phyloP scores from a whole-genome alignment of 164 flowering plant species.

The Litsea cubeba region DNA sequence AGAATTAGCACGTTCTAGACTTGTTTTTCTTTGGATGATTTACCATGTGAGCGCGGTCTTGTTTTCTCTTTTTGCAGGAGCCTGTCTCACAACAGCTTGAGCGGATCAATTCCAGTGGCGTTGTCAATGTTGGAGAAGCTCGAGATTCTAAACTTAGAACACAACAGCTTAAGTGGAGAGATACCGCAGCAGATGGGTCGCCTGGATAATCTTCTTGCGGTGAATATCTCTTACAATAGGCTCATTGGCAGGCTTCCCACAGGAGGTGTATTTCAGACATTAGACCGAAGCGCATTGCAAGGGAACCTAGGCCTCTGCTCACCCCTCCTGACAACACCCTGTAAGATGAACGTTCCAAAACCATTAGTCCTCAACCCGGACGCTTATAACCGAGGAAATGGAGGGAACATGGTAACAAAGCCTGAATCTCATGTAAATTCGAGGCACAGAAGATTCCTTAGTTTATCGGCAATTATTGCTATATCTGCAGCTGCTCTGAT shows the following conservation, averaged over 20 bases:
- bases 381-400: conserved; percentile 35
- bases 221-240: conserved; percentile 72
- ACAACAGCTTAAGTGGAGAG: conserved; percentile 70
- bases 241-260: conserved; percentile 75
- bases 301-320: conserved; percentile 95
- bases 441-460: conserved; percentile 54
- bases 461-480: conserved; percentile 74
- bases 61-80: conserved; percentile 53
- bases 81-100: conserved; percentile 69
- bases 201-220: conserved; percentile 67
- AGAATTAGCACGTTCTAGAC: neutral
- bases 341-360: conserved; percentile 77
- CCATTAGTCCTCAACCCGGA: conserved; percentile 81
- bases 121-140: conserved; percentile 63
- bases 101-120: conserved; percentile 58
- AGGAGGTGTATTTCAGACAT: conserved; percentile 54
- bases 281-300: conserved; percentile 64
- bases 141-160: conserved; percentile 67
- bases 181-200: conserved; percentile 70
- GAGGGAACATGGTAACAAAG: conserved; percentile 13
- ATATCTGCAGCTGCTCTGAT: conserved; percentile 72
- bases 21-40: neutral
- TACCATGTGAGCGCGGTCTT: too few species aligned
- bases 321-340: conserved; percentile 76
- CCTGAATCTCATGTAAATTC: conserved; percentile 9